Evolutionary conservation across 2,329 filamentous ascomycete species (phyloP).

Genomic region (Alternaria alternata): DNA sequence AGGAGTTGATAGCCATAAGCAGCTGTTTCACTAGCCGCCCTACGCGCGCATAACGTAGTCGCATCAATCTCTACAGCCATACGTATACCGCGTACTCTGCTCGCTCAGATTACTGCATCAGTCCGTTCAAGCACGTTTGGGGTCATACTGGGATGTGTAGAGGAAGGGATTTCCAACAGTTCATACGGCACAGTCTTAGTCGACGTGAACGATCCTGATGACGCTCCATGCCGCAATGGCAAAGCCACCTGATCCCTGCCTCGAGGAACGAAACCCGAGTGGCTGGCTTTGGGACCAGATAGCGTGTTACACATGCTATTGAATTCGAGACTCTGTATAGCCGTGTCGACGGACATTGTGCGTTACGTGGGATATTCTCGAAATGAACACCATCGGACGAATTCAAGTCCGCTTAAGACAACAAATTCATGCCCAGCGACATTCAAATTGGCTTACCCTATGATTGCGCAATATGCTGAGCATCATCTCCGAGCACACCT

Average conservation of each 20-base stretch:
- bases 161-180: constrained; percentile 3
- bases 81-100: not conserved
- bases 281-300: not conserved
- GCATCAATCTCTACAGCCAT: not conserved
- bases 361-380: not conserved
- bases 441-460: not conserved
- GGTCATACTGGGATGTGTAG: not conserved
- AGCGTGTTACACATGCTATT: not conserved
- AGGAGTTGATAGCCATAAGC: not conserved
- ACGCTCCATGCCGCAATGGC: not conserved
- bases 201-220: not conserved
- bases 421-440: not conserved
- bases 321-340: not conserved
- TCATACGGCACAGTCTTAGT: constrained; percentile 1
- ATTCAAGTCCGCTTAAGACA: not conserved
- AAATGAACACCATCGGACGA: not conserved
- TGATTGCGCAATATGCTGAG: not conserved
- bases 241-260: not conserved
- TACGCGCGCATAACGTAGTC: not conserved
- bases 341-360: not conserved
- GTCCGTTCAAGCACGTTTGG: not conserved
- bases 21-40: not conserved
- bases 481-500: constrained; percentile 2
- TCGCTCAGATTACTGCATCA: not conserved
- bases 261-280: not conserved